Conservation (phyloP, 768 basidiomycete genomes). For the Russula sp. region DNA sequence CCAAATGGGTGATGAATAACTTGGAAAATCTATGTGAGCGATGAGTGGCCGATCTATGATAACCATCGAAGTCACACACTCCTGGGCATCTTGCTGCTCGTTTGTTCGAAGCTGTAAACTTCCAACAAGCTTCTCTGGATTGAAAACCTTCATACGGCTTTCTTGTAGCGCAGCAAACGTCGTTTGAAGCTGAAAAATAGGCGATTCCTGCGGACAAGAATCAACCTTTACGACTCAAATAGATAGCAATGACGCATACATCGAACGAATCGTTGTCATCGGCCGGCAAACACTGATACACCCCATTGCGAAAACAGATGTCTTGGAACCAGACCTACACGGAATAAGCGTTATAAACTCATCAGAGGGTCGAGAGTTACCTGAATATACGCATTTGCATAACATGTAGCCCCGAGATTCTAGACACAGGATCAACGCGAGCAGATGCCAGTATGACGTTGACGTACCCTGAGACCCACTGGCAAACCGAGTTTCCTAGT, state of each 20-base stretch:
- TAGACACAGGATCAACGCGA: conserved; percentile 35
- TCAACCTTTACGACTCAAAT: background rate
- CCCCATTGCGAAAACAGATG: conserved; percentile 71
- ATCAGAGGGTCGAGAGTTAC: conserved; percentile 39
- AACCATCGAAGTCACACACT: conserved; percentile 49
- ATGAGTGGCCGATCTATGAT: conserved; percentile 13
- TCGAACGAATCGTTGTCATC: conserved; percentile 48
- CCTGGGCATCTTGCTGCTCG: conserved; percentile 96
- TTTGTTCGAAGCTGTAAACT: conserved; percentile 75
- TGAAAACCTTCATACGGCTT: conserved; percentile 65
- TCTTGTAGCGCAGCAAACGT: conserved; percentile 85
- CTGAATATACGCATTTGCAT: conserved; percentile 93
- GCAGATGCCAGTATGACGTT: conserved; percentile 6
- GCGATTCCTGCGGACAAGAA: conserved; percentile 55
- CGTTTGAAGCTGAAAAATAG: conserved; percentile 72
- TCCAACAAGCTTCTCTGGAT: conserved; percentile 82
- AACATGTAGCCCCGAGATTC: conserved; percentile 98
- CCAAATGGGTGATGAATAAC: conserved; percentile 87
- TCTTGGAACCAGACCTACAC: conserved; percentile 89
- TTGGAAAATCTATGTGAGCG: conserved; percentile 73
- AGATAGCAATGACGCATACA: conserved; percentile 33
- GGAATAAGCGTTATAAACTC: conserved; percentile 12
- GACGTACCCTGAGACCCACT: conserved; percentile 70
- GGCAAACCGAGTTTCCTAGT: conserved; percentile 40
- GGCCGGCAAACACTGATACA: conserved; percentile 71